phyloP scores from a whole-genome alignment of 495 filamentous ascomycete genomes.

The Coniosporium apollinis region DNA sequence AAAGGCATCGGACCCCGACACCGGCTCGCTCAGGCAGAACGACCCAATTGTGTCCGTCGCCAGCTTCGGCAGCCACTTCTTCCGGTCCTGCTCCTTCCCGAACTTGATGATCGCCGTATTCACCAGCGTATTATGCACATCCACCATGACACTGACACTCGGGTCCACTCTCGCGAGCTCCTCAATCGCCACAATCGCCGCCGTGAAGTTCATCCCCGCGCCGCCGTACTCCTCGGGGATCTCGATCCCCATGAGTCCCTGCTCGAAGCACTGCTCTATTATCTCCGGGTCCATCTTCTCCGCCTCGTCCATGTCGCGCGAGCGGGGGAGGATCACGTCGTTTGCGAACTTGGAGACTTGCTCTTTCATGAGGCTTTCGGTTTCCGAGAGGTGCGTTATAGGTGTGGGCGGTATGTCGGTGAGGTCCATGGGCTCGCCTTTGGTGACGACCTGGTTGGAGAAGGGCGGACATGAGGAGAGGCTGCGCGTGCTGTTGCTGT shows the following conservation, averaged over 20 bases:
- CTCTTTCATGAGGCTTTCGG: constrained; percentile 75
- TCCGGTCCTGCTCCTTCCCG: constrained; percentile 55
- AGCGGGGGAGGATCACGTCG: constrained; percentile 78
- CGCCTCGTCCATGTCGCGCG: constrained; percentile 93
- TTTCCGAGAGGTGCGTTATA: constrained; percentile 84
- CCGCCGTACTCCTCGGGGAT: constrained; percentile 95
- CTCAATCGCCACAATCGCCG: constrained; percentile 91
- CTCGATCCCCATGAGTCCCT: constrained; percentile 94
- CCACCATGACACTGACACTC: constrained; percentile 79
- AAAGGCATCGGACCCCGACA: constrained; percentile 89
- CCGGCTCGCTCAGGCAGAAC: constrained; percentile 92
- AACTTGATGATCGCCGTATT: constrained; percentile 87
- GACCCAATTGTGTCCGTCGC: constrained; percentile 79
- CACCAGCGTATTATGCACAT: constrained; percentile 96
- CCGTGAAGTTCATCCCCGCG: constrained; percentile 95
- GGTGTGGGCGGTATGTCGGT: constrained; percentile 66
- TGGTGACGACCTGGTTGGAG: constrained; percentile 23
- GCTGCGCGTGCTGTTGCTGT: constrained; percentile 46
- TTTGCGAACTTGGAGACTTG: constrained; percentile 79
- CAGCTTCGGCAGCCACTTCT: constrained; percentile 71
- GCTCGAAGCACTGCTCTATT: constrained; percentile 89
- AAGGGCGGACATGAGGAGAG: constrained; percentile 54
- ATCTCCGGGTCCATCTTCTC: constrained; percentile 81
- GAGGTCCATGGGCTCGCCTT: constrained; percentile 38
- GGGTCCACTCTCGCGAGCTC: constrained; percentile 91